Evolutionary conservation across 2,329 filamentous ascomycete species (phyloP).

Genomic region (Trichoderma sp.): DNA sequence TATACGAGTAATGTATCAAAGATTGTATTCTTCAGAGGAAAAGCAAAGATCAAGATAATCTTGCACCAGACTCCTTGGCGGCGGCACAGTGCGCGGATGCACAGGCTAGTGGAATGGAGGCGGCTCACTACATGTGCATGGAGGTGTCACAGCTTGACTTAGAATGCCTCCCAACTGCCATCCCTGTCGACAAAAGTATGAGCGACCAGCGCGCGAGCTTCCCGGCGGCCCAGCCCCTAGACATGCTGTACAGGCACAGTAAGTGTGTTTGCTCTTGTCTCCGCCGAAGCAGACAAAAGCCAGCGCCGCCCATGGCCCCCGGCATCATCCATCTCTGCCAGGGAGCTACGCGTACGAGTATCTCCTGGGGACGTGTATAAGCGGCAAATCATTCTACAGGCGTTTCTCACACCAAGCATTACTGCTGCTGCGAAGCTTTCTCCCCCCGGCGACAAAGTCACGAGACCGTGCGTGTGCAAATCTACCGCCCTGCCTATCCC

Average conservation of each 20-base stretch:
- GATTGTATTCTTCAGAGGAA: background rate
- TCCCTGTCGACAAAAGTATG: conserved; percentile 1
- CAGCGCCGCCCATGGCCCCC: background rate
- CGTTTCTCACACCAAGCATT: conserved; percentile 3
- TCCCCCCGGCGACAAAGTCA: background rate
- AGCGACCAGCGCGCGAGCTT: background rate
- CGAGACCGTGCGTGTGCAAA: background rate
- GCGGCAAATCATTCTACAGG: background rate
- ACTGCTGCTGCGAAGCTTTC: background rate
- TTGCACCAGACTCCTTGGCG: background rate
- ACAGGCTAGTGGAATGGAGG: background rate
- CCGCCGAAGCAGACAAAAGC: background rate
- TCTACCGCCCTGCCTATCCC: background rate
- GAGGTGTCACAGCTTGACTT: background rate
- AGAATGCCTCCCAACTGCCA: background rate
- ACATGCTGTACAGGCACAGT: background rate
- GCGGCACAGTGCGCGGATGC: conserved; percentile 7
- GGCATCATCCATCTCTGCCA: background rate
- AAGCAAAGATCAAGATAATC: background rate
- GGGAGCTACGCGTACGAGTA: background rate
- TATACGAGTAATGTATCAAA: background rate
- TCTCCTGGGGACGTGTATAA: conserved; percentile 3
- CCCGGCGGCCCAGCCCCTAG: background rate
- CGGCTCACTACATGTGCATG: conserved; percentile 8
- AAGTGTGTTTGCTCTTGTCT: background rate